These are phyloP conservation scores for Petrea volubilis DNA, from an alignment of 257 asterid species.

Conservation along the genomic window DNA sequence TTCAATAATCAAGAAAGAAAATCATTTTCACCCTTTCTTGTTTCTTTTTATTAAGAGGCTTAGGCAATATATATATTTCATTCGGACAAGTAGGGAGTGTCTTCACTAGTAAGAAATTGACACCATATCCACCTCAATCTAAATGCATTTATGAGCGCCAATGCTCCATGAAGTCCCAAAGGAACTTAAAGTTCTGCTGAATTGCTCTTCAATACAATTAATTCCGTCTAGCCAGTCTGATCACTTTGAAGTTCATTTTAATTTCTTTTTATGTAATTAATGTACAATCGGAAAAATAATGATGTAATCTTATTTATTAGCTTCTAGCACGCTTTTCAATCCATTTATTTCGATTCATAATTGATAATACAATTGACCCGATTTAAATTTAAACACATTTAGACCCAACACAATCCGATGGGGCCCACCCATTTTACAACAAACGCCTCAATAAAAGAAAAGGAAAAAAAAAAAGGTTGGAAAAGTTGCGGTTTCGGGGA, in stretches of 20 bases:
- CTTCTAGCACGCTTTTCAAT: no score
- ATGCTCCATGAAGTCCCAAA: not conserved
- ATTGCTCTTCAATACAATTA: not conserved
- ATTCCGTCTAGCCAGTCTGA: not conserved
- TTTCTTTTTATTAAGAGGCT: not conserved
- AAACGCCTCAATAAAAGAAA: no score
- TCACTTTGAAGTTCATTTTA: not conserved
- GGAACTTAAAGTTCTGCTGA: not conserved
- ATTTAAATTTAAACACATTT: no score
- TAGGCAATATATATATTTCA: not conserved
- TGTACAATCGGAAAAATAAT: no score
- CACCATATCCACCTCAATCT: constrained; percentile 15
- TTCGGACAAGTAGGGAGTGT: not conserved
- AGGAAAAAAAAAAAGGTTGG: no score
- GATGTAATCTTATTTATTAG: no score
- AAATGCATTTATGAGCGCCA: constrained; percentile 8
- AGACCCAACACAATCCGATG: no score
- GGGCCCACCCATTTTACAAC: no score
- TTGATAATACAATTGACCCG: no score
- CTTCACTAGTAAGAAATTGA: not conserved
- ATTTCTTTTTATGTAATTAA: no score
- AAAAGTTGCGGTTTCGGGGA: not conserved
- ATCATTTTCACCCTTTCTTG: not conserved
- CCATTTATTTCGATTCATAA: no score
- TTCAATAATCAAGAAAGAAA: not conserved